Conservation (phyloP, 208 protist species). For the Acanthamoeba healyi region DNA sequence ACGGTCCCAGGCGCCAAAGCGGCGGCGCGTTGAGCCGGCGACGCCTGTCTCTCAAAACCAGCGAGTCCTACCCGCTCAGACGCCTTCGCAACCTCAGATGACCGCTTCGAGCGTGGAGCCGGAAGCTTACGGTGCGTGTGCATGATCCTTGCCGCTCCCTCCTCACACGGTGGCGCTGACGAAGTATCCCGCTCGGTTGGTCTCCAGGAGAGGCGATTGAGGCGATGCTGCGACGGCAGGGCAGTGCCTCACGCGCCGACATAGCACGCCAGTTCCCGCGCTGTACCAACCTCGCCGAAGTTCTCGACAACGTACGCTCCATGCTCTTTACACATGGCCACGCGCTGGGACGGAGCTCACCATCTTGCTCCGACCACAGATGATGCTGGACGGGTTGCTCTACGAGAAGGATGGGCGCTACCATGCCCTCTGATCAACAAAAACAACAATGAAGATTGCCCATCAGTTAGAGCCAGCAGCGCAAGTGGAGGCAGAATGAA, state of each 20-base stretch:
- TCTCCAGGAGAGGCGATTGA: background rate
- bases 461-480: no score
- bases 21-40: background rate
- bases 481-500: no score
- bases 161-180: background rate
- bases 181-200: no score
- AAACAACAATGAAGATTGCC: no score
- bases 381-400: background rate
- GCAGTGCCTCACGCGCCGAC: background rate
- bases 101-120: background rate
- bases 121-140: background rate
- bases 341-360: background rate
- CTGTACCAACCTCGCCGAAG: background rate
- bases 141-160: no score
- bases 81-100: background rate
- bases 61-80: no score
- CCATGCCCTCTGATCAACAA: background rate
- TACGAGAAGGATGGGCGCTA: slow-evolving; percentile 25
- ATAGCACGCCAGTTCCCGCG: background rate
- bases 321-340: no score
- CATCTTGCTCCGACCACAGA: background rate
- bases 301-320: background rate
- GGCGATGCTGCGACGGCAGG: background rate
- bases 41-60: background rate
- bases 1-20: background rate